Evolutionary conservation across 163 green algal genomes (phyloP).

Genomic region (Coccomyxa subellipsoidea): DNA sequence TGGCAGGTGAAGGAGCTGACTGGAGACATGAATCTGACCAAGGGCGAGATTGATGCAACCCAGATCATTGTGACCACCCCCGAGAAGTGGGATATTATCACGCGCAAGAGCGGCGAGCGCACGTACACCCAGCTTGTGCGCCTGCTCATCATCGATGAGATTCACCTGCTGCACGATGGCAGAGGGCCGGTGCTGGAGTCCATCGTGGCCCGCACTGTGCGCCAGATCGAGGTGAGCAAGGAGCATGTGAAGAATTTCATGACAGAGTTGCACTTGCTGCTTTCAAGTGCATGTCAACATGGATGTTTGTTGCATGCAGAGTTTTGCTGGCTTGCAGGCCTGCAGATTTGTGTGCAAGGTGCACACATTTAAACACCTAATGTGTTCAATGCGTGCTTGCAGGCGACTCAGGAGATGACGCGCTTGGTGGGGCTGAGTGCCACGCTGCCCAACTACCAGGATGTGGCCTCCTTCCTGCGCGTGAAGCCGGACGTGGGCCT

Average conservation of each 20-base stretch:
- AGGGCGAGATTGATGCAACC: conserved; percentile 90
- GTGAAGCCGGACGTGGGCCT: conserved; percentile 89
- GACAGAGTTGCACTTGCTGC: too few species aligned
- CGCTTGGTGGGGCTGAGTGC: conserved; percentile 92
- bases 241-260: too few species aligned
- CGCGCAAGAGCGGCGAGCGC: conserved; percentile 88
- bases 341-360: too few species aligned
- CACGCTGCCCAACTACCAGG: conserved; percentile 97
- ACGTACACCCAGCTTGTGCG: conserved; percentile 86
- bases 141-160: conserved; percentile 95
- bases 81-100: conserved; percentile 99
- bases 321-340: too few species aligned
- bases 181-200: conserved; percentile 92
- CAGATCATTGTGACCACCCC: conserved; percentile 97
- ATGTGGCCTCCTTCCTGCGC: conserved; percentile 93
- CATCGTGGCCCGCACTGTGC: conserved; percentile 90
- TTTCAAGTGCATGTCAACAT: too few species aligned
- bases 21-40: conserved; percentile 86
- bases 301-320: too few species aligned
- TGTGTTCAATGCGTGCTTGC: conserved; percentile 31
- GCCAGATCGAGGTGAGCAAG: conserved; percentile 66
- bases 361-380: too few species aligned
- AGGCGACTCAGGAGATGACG: conserved; percentile 91
- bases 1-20: conserved; percentile 70
- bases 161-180: conserved; percentile 96